These are phyloP conservation scores for Endothia cerciana DNA, from an alignment of 2,329 filamentous ascomycete genomes.

Conservation along the genomic window DNA sequence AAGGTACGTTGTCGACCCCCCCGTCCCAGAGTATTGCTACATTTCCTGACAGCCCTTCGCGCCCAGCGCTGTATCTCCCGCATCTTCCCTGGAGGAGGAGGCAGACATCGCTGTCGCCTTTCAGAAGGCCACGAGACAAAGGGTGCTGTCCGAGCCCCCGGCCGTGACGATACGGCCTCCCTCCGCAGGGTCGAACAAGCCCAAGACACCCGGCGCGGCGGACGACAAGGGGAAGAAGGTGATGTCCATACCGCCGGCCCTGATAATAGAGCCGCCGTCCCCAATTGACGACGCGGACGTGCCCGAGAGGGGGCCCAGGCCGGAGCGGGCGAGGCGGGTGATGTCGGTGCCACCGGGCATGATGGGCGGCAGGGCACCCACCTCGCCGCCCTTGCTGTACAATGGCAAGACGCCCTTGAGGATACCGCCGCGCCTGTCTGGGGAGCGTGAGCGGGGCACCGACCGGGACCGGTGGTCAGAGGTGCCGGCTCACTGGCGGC, in stretches of 20 bases:
- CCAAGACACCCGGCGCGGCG: neutral
- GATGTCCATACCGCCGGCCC: conserved; percentile 4
- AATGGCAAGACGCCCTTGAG: conserved; percentile 2
- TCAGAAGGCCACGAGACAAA: conserved; percentile 1
- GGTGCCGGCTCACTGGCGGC: conserved; percentile 13
- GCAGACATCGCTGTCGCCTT: conserved; percentile 6
- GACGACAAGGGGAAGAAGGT: neutral
- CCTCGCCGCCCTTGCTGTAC: conserved; percentile 1
- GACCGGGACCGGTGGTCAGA: conserved; percentile 10
- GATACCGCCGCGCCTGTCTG: neutral
- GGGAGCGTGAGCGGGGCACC: neutral
- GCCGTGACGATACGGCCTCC: conserved; percentile 5
- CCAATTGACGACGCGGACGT: conserved; percentile 3
- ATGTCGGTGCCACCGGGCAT: conserved; percentile 9
- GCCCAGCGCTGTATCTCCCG: conserved; percentile 7
- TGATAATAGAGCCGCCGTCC: conserved; percentile 5
- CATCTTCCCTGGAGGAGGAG: conserved; percentile 12
- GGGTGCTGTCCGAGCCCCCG: conserved; percentile 8
- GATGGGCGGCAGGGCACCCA: neutral
- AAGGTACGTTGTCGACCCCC: conserved; percentile 20
- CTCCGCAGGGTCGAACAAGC: conserved; percentile 4
- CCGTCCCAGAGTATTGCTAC: neutral
- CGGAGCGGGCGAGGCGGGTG: neutral
- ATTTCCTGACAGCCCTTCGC: conserved; percentile 1
- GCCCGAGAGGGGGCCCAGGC: neutral